These are phyloP conservation scores for Dictyostelium firmibasis DNA, from an alignment of 78 protist species.

Conservation along the genomic window DNA sequence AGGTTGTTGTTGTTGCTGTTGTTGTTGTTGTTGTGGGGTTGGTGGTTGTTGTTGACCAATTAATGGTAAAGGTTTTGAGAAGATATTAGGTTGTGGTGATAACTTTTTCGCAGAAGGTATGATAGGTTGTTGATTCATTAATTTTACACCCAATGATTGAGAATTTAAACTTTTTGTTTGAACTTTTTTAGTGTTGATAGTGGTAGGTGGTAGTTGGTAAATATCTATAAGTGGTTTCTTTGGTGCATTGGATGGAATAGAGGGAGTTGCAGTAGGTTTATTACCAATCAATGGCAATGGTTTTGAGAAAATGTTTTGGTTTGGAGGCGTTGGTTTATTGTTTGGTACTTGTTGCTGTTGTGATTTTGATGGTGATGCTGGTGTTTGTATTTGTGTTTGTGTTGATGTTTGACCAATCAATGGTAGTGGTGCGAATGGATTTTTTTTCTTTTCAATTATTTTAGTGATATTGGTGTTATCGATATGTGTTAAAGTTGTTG, in stretches of 20 bases:
- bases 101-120: background rate
- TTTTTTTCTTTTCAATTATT: background rate
- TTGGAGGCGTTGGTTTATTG: background rate
- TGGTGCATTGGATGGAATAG: background rate
- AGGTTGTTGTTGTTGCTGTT: constrained; percentile 4
- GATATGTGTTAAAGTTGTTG: background rate
- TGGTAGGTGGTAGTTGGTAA: background rate
- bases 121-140: background rate
- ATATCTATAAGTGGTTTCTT: background rate
- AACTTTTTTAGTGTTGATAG: background rate
- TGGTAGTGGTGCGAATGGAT: background rate
- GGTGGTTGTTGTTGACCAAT: background rate
- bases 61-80: constrained; percentile 26
- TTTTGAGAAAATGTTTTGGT: background rate
- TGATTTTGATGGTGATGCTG: background rate
- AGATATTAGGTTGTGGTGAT: background rate
- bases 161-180: background rate
- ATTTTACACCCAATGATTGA: background rate
- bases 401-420: background rate
- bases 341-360: background rate
- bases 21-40: background rate
- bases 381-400: background rate
- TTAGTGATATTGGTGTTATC: background rate
- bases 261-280: background rate
- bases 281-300: background rate